Evolutionary conservation across 495 filamentous ascomycete species (phyloP).

Genomic region (Corynascus novoguineensis): DNA sequence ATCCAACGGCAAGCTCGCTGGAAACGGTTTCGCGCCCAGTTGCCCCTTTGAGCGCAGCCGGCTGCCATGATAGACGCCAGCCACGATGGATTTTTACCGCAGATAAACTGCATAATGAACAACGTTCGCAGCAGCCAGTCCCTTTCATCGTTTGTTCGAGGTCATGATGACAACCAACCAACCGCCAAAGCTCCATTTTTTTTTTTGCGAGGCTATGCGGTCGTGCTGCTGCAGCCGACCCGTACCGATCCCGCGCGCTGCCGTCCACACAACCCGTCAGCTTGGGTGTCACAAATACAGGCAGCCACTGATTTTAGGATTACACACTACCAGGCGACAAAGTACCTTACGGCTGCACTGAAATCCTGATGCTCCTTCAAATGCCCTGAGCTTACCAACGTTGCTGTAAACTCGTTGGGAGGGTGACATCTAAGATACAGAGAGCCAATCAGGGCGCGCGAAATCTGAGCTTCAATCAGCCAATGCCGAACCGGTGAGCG

Average conservation of each 20-base stretch:
- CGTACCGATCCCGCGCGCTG: slow-evolving; percentile 6
- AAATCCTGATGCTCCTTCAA: background rate
- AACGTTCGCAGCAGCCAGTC: background rate
- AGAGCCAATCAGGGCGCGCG: background rate
- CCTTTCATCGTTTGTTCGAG: too few relatives aligned
- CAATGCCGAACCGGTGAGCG: slow-evolving; percentile 7
- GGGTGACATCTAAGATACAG: background rate
- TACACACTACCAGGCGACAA: too few relatives aligned
- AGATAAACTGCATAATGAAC: background rate
- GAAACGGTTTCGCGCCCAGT: too few relatives aligned
- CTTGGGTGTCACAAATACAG: too few relatives aligned
- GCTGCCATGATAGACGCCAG: too few relatives aligned
- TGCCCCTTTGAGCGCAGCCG: too few relatives aligned
- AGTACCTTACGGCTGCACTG: too few relatives aligned
- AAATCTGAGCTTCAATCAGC: background rate
- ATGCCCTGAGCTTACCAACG: background rate
- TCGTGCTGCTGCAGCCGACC: background rate
- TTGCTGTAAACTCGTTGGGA: background rate
- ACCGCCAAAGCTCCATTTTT: background rate
- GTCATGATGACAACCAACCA: background rate
- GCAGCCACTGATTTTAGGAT: too few relatives aligned
- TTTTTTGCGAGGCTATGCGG: background rate
- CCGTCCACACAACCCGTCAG: background rate
- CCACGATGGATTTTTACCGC: too few relatives aligned
- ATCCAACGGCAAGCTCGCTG: background rate